phyloP scores from a whole-genome alignment of 169 alveolate species.

The Cryptosporidium xiaoi region DNA sequence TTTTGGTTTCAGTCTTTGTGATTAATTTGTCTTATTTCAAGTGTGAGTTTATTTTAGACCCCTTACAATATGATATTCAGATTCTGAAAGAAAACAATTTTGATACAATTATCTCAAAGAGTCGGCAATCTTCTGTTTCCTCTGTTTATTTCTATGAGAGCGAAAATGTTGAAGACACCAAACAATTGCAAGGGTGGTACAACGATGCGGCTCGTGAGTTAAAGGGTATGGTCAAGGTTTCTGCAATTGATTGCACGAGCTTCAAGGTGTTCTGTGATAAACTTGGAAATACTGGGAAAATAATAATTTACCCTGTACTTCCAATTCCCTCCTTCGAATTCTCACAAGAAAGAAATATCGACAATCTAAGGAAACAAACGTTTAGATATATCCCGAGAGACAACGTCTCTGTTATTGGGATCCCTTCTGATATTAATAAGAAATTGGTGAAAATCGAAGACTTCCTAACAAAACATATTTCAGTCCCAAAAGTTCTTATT shows the following conservation, averaged over 20 bases:
- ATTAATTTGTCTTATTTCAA: background rate
- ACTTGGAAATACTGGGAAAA: constrained; percentile 79
- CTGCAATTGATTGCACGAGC: constrained; percentile 86
- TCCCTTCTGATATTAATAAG: constrained; percentile 58
- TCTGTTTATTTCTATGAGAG: constrained; percentile 83
- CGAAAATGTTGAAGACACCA: constrained; percentile 77
- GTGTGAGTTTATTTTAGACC: constrained; percentile 32
- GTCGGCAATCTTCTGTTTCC: constrained; percentile 79
- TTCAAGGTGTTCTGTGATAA: constrained; percentile 81
- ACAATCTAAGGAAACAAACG: constrained; percentile 77
- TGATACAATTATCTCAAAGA: constrained; percentile 79
- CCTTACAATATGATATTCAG: constrained; percentile 65
- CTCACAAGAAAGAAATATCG: constrained; percentile 78
- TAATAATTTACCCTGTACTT: constrained; percentile 85
- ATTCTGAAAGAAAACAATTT: constrained; percentile 75
- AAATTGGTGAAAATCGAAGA: constrained; percentile 81
- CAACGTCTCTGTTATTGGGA: constrained; percentile 75
- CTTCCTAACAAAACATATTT: constrained; percentile 82
- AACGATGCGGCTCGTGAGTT: constrained; percentile 84
- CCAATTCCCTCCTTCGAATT: constrained; percentile 84
- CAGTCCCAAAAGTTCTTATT: constrained; percentile 86
- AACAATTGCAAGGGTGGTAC: constrained; percentile 77
- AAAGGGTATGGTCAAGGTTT: constrained; percentile 86
- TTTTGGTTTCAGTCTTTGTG: background rate
- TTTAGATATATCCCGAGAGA: constrained; percentile 78